Conservation (phyloP, 371 early-diverging fungal genomes). For the Zopfochytrium polystomum region DNA sequence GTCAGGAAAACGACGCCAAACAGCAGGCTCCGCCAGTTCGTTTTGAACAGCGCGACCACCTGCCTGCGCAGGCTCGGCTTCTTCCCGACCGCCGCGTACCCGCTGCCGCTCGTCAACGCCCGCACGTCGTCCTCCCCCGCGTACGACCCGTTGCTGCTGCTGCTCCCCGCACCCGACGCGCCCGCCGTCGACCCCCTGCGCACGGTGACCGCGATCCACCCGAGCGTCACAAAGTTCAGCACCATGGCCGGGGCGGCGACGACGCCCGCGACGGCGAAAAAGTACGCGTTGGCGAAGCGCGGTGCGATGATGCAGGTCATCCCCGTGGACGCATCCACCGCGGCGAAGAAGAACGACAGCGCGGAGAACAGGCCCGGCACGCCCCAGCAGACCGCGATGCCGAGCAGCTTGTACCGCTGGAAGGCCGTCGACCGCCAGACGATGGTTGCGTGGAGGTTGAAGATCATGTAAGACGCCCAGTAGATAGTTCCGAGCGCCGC, state of each 20-base stretch:
- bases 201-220: slow-evolving; percentile 50
- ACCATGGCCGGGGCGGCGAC: slow-evolving; percentile 56
- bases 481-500: slow-evolving; percentile 54
- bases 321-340: slow-evolving; percentile 59
- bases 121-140: too few relatives aligned
- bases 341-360: slow-evolving; percentile 44
- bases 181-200: neutral
- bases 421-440: slow-evolving; percentile 63
- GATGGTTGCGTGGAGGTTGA: slow-evolving; percentile 47
- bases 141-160: slow-evolving; percentile 4
- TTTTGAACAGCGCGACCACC: slow-evolving; percentile 57
- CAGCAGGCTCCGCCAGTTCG: slow-evolving; percentile 66
- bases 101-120: too few relatives aligned
- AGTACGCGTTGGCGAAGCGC: slow-evolving; percentile 48
- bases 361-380: slow-evolving; percentile 48
- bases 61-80: slow-evolving; percentile 41
- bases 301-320: slow-evolving; percentile 40
- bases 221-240: slow-evolving; percentile 56
- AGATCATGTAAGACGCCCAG: slow-evolving; percentile 57
- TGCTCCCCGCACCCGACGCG: slow-evolving; percentile 2
- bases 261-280: slow-evolving; percentile 60
- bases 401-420: slow-evolving; percentile 47
- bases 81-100: slow-evolving; percentile 13
- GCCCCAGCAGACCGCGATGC: slow-evolving; percentile 61
- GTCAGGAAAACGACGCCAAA: slow-evolving; percentile 54